Evolutionary conservation across 805 yeast species (phyloP).

Genomic region (Ogataea haglerorum): DNA sequence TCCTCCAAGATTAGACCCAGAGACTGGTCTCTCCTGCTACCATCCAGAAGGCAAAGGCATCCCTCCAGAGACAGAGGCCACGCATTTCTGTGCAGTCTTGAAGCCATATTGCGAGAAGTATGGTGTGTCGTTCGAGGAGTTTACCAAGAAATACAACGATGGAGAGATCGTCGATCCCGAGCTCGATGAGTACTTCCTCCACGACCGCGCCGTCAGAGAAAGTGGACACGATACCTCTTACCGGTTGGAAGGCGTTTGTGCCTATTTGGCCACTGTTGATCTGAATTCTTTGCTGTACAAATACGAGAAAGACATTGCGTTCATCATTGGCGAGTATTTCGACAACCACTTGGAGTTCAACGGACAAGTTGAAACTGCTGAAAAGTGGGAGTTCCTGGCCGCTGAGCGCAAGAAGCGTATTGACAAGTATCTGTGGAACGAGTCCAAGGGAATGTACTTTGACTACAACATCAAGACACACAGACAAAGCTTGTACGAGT

Average conservation of each 20-base stretch:
- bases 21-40: constrained; percentile 81
- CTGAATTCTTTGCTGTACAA: constrained; percentile 81
- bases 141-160: constrained; percentile 65
- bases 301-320: constrained; percentile 83
- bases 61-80: constrained; percentile 94
- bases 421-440: constrained; percentile 80
- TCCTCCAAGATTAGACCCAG: constrained; percentile 66
- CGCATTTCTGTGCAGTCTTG: constrained; percentile 76
- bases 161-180: constrained; percentile 68
- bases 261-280: constrained; percentile 86
- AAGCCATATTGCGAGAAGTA: constrained; percentile 66
- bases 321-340: constrained; percentile 54
- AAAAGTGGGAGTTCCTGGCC: constrained; percentile 64
- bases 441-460: constrained; percentile 68
- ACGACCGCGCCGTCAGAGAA: constrained; percentile 93
- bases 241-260: constrained; percentile 86
- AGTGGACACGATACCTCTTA: constrained; percentile 95
- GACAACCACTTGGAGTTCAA: constrained; percentile 44
- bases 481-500: constrained; percentile 63
- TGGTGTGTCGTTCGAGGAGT: constrained; percentile 53
- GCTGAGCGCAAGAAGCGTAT: constrained; percentile 50
- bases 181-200: constrained; percentile 84
- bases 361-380: constrained; percentile 42
- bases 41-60: constrained; percentile 90
- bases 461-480: constrained; percentile 71